A percentile compares a stretch with the other conserved stretches of the same genome.
Conservation (phyloP, 176 grass and related monocot genomes). For the Triticum turgidum region DNA sequence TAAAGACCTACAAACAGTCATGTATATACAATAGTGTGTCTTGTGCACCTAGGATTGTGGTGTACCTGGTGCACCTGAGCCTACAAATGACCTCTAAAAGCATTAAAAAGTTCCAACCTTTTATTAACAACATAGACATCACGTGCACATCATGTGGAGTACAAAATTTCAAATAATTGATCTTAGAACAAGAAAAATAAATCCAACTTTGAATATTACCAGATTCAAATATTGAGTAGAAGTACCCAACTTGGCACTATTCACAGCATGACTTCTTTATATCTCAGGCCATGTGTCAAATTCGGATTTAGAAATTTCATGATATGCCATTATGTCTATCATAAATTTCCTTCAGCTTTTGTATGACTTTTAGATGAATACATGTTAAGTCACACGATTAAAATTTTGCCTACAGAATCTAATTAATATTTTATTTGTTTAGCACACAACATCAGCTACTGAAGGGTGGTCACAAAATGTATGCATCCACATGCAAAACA, state of each 20-base stretch:
- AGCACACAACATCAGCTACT: neutral
- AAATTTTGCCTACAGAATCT: neutral
- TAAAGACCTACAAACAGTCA: neutral
- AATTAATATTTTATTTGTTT: conserved; percentile 10
- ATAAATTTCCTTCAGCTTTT: neutral
- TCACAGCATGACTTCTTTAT: neutral
- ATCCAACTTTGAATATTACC: neutral
- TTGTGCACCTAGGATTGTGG: neutral
- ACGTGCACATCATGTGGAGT: neutral
- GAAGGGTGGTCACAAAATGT: conserved; percentile 1
- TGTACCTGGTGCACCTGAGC: neutral
- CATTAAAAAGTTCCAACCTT: neutral
- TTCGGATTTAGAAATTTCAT: neutral
- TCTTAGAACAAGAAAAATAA: neutral
- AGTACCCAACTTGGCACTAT: neutral
- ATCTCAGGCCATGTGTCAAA: neutral
- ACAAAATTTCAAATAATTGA: neutral
- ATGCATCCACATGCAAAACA: conserved; percentile 3
- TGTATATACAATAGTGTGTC: neutral
- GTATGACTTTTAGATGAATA: neutral
- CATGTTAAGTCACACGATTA: neutral
- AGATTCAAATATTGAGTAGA: neutral
- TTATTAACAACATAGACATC: neutral
- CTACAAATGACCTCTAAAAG: neutral
- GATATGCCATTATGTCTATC: neutral